Percentiles rank a stretch among this genome's conserved stretches.
phyloP scores from a whole-genome alignment of 2,329 filamentous ascomycete species.

The Pleomassaria siparia region DNA sequence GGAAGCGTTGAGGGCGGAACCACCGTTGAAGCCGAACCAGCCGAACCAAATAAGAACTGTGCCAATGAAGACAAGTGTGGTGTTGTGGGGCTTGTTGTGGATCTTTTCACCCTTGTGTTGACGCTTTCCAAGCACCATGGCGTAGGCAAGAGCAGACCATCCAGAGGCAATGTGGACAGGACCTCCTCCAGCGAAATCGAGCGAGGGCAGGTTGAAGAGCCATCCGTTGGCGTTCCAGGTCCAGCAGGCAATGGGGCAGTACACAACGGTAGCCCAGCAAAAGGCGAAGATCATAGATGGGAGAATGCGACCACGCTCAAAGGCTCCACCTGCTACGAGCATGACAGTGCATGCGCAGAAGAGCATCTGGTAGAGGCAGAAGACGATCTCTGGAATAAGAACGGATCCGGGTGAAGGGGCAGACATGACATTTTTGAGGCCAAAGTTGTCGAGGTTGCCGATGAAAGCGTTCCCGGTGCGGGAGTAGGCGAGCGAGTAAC shows the following conservation, averaged over 20 bases:
- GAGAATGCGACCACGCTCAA: slow-evolving; percentile 64
- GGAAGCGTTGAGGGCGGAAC: slow-evolving; percentile 55
- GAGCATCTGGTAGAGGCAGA: slow-evolving; percentile 66
- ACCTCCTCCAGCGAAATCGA: slow-evolving; percentile 64
- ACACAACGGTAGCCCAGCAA: slow-evolving; percentile 66
- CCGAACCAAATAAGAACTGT: slow-evolving; percentile 68
- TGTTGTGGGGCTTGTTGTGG: slow-evolving; percentile 62
- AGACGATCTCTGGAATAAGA: slow-evolving; percentile 64
- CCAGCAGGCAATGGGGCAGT: slow-evolving; percentile 66
- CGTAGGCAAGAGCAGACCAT: slow-evolving; percentile 65
- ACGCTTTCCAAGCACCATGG: slow-evolving; percentile 63
- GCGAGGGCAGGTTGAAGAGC: slow-evolving; percentile 61
- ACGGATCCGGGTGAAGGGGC: slow-evolving; percentile 61
- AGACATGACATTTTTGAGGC: slow-evolving; percentile 61
- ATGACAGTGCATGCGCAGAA: slow-evolving; percentile 65
- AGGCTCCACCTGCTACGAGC: slow-evolving; percentile 66
- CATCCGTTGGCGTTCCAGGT: slow-evolving; percentile 69
- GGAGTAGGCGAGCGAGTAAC: slow-evolving; percentile 64
- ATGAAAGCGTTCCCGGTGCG: slow-evolving; percentile 63
- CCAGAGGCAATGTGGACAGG: slow-evolving; percentile 66
- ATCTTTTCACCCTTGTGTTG: slow-evolving; percentile 51
- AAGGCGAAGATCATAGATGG: slow-evolving; percentile 66
- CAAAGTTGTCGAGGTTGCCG: slow-evolving; percentile 63
- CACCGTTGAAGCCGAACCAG: slow-evolving; percentile 63
- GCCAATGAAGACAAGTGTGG: slow-evolving; percentile 64